Evolutionary conservation across 2,329 filamentous ascomycete genomes (phyloP).

Genomic region (Fusarium pseudoanthophilum): DNA sequence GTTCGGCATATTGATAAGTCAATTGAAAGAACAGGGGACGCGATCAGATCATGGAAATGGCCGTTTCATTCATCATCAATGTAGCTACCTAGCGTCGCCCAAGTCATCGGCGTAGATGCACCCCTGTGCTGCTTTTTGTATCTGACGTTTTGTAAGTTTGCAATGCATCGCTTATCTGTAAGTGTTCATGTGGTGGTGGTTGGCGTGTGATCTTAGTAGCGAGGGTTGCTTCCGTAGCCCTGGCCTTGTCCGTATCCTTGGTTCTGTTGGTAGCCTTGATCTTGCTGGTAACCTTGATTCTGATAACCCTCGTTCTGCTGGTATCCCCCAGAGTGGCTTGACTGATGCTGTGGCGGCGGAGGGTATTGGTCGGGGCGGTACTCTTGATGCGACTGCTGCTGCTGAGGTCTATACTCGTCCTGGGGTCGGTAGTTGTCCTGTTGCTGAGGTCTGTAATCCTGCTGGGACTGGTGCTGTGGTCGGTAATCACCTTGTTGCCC

Average conservation of each 20-base stretch:
- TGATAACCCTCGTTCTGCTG: conserved; percentile 34
- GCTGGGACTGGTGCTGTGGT: conserved; percentile 9
- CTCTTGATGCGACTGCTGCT: conserved; percentile 26
- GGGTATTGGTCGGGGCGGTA: conserved; percentile 42
- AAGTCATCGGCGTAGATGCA: not conserved
- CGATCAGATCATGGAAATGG: not conserved
- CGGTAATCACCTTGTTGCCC: conserved; percentile 6
- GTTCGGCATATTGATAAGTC: not conserved
- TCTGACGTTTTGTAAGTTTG: not conserved
- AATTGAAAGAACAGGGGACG: not conserved
- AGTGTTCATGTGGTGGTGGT: not conserved
- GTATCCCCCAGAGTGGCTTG: conserved; percentile 34
- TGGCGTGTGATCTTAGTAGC: not conserved
- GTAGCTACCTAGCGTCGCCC: not conserved
- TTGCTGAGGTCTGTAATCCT: conserved; percentile 18
- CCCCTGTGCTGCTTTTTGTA: not conserved
- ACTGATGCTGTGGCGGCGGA: conserved; percentile 15
- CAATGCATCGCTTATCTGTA: not conserved
- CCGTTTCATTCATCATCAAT: conserved; percentile 13
- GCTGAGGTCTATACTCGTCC: conserved; percentile 29
- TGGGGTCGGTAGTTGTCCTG: conserved; percentile 17
- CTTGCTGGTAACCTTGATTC: conserved; percentile 12
- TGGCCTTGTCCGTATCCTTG: conserved; percentile 4
- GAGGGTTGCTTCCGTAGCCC: not conserved
- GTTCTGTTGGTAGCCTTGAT: conserved; percentile 14